These are phyloP conservation scores for Acacia concinna DNA, from an alignment of 331 rosid genomes.

Conservation along the genomic window DNA sequence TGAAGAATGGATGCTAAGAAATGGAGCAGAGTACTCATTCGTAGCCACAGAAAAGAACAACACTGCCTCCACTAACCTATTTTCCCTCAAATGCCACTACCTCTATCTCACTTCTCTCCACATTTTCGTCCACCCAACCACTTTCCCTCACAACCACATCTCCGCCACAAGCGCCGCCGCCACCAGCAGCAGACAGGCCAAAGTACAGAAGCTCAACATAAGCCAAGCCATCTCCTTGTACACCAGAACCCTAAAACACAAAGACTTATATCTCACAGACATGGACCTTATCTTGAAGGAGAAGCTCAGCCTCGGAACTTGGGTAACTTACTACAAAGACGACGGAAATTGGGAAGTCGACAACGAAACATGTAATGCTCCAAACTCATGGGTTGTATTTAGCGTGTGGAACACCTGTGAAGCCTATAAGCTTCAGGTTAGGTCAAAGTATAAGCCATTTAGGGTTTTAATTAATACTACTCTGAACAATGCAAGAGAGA, in stretches of 20 bases:
- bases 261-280: slow-evolving; percentile 59
- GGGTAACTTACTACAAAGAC: slow-evolving; percentile 64
- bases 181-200: slow-evolving; percentile 38
- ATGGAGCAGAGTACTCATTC: slow-evolving; percentile 66
- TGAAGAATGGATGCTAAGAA: slow-evolving; percentile 74
- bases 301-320: slow-evolving; percentile 66
- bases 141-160: slow-evolving; percentile 15
- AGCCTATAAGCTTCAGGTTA: slow-evolving; percentile 53
- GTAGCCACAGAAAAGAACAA: slow-evolving; percentile 66
- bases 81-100: slow-evolving; percentile 64
- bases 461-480: slow-evolving; percentile 41
- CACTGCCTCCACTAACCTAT: slow-evolving; percentile 58
- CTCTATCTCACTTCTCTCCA: slow-evolving; percentile 54
- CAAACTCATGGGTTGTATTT: slow-evolving; percentile 53
- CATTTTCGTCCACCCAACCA: slow-evolving; percentile 56
- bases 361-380: not conserved
- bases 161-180: not conserved
- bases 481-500: slow-evolving; percentile 44
- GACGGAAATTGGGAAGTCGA: slow-evolving; percentile 20
- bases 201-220: slow-evolving; percentile 51
- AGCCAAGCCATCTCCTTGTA: slow-evolving; percentile 61
- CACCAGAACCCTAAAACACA: slow-evolving; percentile 41
- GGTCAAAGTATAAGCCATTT: slow-evolving; percentile 18
- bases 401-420: slow-evolving; percentile 73
- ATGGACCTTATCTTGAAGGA: slow-evolving; percentile 66